Conservation (phyloP, 352 stramenopile species). For the Blastocystis sp. region DNA sequence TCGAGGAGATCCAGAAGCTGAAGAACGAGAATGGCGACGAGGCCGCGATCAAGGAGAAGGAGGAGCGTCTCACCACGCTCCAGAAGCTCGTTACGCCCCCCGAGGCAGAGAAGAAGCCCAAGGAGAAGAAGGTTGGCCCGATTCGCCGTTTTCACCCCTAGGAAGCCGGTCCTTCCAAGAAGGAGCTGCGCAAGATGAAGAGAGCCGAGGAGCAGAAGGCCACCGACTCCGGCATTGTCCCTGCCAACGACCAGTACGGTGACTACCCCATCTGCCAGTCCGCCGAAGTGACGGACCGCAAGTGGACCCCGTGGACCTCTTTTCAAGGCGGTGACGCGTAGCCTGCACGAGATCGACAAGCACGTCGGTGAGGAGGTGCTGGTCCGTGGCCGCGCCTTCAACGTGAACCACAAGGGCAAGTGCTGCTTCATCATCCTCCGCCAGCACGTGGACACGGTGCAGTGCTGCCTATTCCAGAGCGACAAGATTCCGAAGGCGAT, state of each 20-base stretch:
- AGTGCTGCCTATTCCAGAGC: slow-evolving; percentile 82
- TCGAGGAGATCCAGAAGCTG: slow-evolving; percentile 69
- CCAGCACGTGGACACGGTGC: slow-evolving; percentile 90
- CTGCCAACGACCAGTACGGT: slow-evolving; percentile 76
- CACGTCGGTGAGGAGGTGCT: slow-evolving; percentile 84
- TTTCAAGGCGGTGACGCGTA: neutral
- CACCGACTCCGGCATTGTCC: slow-evolving; percentile 72
- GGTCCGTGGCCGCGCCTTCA: slow-evolving; percentile 89
- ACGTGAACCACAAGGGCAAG: slow-evolving; percentile 85
- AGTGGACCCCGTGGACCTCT: slow-evolving; percentile 72
- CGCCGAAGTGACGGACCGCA: slow-evolving; percentile 79
- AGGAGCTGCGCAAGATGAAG: slow-evolving; percentile 74
- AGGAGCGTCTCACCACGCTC: slow-evolving; percentile 54
- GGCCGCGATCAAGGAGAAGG: slow-evolving; percentile 47
- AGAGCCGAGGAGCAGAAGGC: slow-evolving; percentile 75
- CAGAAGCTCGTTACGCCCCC: slow-evolving; percentile 52
- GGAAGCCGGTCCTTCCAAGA: slow-evolving; percentile 69
- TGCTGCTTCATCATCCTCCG: slow-evolving; percentile 93
- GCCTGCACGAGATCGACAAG: slow-evolving; percentile 77
- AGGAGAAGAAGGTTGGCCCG: slow-evolving; percentile 76
- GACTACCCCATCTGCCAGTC: slow-evolving; percentile 85
- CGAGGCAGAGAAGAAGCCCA: slow-evolving; percentile 71
- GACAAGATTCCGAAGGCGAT: slow-evolving; percentile 87
- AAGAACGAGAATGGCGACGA: slow-evolving; percentile 73
- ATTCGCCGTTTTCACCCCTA: slow-evolving; percentile 16